These are phyloP conservation scores for Parafenestella ontariensis DNA, from an alignment of 2,329 filamentous ascomycete species.

Conservation along the genomic window DNA sequence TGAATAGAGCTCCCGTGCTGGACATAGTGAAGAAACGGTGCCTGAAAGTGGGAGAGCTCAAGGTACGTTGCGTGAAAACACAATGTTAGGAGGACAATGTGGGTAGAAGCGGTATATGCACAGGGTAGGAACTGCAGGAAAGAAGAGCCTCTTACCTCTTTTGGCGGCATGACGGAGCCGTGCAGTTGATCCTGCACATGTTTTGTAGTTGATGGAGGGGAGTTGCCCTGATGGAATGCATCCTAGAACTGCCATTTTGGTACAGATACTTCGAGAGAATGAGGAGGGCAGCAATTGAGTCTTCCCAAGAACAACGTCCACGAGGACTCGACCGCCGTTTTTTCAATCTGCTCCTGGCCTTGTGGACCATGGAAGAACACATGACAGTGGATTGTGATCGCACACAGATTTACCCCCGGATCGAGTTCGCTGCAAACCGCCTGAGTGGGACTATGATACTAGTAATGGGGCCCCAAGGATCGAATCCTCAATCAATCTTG, in stretches of 20 bases:
- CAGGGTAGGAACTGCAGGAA: not conserved
- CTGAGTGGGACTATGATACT: not conserved
- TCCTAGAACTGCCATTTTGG: not conserved
- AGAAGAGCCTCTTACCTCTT: not conserved
- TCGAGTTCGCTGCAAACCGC: not conserved
- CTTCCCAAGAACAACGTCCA: not conserved
- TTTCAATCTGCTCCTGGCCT: not conserved
- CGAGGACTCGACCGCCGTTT: not conserved
- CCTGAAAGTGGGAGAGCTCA: not conserved
- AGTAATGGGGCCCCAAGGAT: not conserved
- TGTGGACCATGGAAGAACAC: not conserved
- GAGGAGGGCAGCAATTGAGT: not conserved
- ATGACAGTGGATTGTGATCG: not conserved
- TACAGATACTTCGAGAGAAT: not conserved
- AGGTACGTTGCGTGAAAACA: not conserved
- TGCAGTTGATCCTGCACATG: not conserved
- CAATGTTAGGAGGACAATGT: not conserved
- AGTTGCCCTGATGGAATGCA: not conserved
- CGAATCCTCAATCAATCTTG: not conserved
- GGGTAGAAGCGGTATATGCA: not conserved
- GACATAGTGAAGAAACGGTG: not conserved
- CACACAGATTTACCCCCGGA: not conserved
- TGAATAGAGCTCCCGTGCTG: not conserved
- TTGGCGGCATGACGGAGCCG: not conserved
- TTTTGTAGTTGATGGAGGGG: not conserved